Percentiles rank a stretch among this genome's conserved stretches.
phyloP scores from a whole-genome alignment of 176 grass and related monocot species.

The Bromus sterilis region DNA sequence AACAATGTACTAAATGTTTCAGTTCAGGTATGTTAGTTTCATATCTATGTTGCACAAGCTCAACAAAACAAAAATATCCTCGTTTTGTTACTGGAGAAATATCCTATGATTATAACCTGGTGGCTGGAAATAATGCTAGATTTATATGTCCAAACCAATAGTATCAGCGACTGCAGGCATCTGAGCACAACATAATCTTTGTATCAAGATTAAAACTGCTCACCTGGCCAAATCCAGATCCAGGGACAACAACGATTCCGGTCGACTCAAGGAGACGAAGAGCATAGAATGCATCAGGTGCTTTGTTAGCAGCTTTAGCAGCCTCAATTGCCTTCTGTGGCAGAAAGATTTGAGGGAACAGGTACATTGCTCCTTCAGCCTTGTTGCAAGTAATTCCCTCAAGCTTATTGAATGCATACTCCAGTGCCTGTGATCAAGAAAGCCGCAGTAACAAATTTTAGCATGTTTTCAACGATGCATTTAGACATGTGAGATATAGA shows the following conservation, averaged over 20 bases:
- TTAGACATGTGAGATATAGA: not conserved
- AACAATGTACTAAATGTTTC: not conserved
- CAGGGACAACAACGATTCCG: constrained; percentile 82
- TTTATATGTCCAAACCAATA: not conserved
- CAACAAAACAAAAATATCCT: not conserved
- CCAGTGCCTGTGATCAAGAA: constrained; percentile 42
- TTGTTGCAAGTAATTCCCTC: constrained; percentile 87
- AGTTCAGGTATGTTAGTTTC: not conserved
- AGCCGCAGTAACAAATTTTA: not conserved
- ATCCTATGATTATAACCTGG: not conserved
- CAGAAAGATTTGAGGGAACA: constrained; percentile 68
- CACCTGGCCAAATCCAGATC: constrained; percentile 85
- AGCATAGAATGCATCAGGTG: constrained; percentile 70
- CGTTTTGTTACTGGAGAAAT: not conserved
- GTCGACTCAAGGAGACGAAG: constrained; percentile 72
- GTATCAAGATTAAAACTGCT: constrained; percentile 15
- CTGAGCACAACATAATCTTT: not conserved
- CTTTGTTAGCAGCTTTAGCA: constrained; percentile 58
- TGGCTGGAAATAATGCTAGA: not conserved
- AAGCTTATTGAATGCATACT: constrained; percentile 72
- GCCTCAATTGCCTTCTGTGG: constrained; percentile 68
- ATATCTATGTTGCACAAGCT: not conserved
- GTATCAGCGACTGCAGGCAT: not conserved
- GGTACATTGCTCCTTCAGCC: constrained; percentile 84
- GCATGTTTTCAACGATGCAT: not conserved